Base-by-base conservation (phyloP, 495 filamentous ascomycete genomes). In the Penicillium ucsense region DNA sequence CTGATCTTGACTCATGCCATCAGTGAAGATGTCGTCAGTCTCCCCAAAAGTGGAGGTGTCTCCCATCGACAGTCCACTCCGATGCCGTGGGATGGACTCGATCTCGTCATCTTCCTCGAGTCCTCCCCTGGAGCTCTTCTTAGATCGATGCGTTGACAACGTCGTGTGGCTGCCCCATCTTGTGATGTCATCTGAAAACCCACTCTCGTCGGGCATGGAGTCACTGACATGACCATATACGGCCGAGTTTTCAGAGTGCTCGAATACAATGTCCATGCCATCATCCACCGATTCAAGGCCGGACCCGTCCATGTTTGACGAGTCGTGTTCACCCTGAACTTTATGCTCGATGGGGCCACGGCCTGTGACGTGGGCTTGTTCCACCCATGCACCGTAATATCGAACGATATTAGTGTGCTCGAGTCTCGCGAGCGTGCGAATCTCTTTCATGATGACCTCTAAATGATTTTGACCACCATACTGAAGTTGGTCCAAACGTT, bases 361-460 rank as follows among this genome's bases (percentile, higher is more conserved):
- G 10, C 41, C 46, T 29, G 60, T 47, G 27, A 65, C 46, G 35
- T 72, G 65, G 4, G 60, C 65, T 40, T 72, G 65, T 50, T 78
- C 75, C 7, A 75, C 61, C 75, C 75, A 79, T 31, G 73, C 72
- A 6, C 65, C 63, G 43, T 70, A 79, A 51, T 79, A 79, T 11
- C 75, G 66, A 37, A 79, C 75, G 43, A 79, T 68, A 53, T 78
- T 76, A 8, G 60, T 57, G 55, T 79, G 75, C 37, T 79, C 73
- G 8, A 79, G 53, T n/a, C 66, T 64, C 42, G 75, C 75, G 46
- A 79, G 66, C 0, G 75, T 77, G 29, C 74, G 60, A 8, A 78
- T 74, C 49, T 79, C 75, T 49, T 67, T 75, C 65, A 77, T 67
- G 31, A 78, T 72, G 40, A 62, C 63, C 46, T 77, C 70, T 11